Evolutionary conservation across 192 early-diverging fungal species (phyloP), one percentile per base, ranked within the genome.

Genomic region (Oehlia diaphana): DNA sequence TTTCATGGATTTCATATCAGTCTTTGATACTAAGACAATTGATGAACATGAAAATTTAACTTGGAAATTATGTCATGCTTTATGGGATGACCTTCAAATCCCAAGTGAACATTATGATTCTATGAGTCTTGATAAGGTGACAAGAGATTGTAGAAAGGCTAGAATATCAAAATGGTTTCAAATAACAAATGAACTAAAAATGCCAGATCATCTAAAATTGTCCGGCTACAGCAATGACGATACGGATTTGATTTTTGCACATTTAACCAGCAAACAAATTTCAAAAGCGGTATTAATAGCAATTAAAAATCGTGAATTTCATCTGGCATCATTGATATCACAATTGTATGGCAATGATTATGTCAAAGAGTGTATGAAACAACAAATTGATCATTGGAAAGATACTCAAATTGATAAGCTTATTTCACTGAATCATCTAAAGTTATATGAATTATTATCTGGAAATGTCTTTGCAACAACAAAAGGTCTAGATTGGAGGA

Each of bases 241-340:
- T 19, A 79, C 84, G 3, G 81, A 76, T 4, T 78, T 85, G 0
- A 82, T 93, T 21, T 92, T 93, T 82, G 82, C 85, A 12, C 84
- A 88, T 65, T 16, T 79, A 76, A 63, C 72, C 75, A 14, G 26
- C 72, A 4, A 65, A 82, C 14, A 81, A 81, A 58, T 96, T 50
- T 82, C 88, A 1, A 82, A 85, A 9, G 95, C 96, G 0, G 88
- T 91, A 33, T 66, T 87, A 62, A 87, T 85, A 10, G 92, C 95
- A 3, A 86, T 95, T 0, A 82, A 87, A 63, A 86, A 86, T 47
- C 77, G 13, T 44, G 88, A 96, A 82, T 90, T 91, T 75, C 88
- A 90, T 2, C 86, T 97, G 42, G 93, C 96, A 0, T 95, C 93
- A 9, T 83, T 96, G 39, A 70, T 98, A 33, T 80, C 93, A 8